phyloP scores from a whole-genome alignment of 108 stramenopile species.

The Fistulifera solaris region DNA sequence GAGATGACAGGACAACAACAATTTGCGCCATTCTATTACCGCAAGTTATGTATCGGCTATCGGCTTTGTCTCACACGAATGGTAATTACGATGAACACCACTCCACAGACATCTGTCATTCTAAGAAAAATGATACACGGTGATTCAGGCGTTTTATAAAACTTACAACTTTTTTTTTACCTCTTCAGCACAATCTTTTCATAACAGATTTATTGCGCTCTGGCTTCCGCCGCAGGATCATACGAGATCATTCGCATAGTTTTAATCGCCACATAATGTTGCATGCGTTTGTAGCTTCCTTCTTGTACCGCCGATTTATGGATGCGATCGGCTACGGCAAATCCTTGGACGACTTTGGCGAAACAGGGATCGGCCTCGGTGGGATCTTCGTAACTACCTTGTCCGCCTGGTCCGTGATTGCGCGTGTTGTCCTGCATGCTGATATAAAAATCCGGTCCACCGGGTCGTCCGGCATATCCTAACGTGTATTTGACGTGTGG shows the following conservation, averaged over 20 bases:
- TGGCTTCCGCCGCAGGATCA: too few species aligned
- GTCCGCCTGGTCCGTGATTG: constrained; percentile 88
- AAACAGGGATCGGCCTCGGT: constrained; percentile 92
- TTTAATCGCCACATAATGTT: not conserved
- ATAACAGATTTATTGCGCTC: too few species aligned
- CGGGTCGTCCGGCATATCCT: constrained; percentile 85
- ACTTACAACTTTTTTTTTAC: too few species aligned
- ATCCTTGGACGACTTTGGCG: constrained; percentile 65
- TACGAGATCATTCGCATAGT: not conserved
- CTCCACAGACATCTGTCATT: too few species aligned
- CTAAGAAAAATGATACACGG: too few species aligned
- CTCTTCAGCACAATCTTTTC: too few species aligned
- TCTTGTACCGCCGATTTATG: constrained; percentile 4
- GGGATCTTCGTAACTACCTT: constrained; percentile 50
- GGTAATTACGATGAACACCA: too few species aligned
- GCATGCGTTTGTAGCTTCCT: not conserved
- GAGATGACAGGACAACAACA: not conserved
- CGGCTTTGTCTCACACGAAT: too few species aligned
- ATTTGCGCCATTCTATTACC: too few species aligned
- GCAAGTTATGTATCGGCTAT: too few species aligned
- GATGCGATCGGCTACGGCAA: constrained; percentile 41
- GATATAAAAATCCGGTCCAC: constrained; percentile 90
- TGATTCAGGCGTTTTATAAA: too few species aligned
- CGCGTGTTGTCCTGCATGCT: constrained; percentile 66
- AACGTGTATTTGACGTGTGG: constrained; percentile 71